Base-by-base conservation (phyloP, 2,329 filamentous ascomycete genomes). In the Diaporthe velutina region DNA sequence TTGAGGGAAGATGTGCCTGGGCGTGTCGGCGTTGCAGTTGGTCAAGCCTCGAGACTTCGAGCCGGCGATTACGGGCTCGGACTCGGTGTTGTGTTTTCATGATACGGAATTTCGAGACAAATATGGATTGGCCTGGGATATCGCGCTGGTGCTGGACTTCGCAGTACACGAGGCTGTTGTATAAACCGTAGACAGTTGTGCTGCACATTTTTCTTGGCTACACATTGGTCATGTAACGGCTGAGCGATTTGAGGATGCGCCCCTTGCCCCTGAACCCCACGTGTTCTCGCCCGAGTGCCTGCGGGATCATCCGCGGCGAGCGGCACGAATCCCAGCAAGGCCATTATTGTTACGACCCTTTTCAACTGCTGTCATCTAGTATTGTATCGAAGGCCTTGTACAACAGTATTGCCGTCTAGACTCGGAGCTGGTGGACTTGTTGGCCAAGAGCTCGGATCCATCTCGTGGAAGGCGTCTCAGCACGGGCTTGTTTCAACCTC, bases 401-500 rank as follows among this genome's bases (percentile, higher is more conserved):
- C 2, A n/a, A 28, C 13, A 25, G 1, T 38, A 28, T 52, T 19
- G 30, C 52, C 19, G 15, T 12, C 64, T 52, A 7, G 13, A 22
- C 13, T 38, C 3, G 12, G 42, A 33, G 13, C 45, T 38, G 42
- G 45, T 52, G 13, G 22, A 50, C 0, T 67, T 52, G 30, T 19
- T 28, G 30, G 33, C 30, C 52, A 55, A n/a, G 40, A 12, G 19
- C 40, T 58, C 68, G 58, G 50, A 40, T 58, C 68, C 22, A 15
- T 67, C 45, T 28, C 8, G 45, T 33, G 33, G 40, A 67, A 54
- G 57, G 61, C 70, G 42, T 50, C 73, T 67, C 61, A 64, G 38
- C 60, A 68, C 42, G 33, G 42, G 70, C 52, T 68, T 75, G 73
- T 75, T 73, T 75, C 70, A 75, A 71, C 67, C 38, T 67, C 50